These are phyloP conservation scores for Tremella fuciformis DNA, from an alignment of 768 basidiomycete species.

Conservation along the genomic window DNA sequence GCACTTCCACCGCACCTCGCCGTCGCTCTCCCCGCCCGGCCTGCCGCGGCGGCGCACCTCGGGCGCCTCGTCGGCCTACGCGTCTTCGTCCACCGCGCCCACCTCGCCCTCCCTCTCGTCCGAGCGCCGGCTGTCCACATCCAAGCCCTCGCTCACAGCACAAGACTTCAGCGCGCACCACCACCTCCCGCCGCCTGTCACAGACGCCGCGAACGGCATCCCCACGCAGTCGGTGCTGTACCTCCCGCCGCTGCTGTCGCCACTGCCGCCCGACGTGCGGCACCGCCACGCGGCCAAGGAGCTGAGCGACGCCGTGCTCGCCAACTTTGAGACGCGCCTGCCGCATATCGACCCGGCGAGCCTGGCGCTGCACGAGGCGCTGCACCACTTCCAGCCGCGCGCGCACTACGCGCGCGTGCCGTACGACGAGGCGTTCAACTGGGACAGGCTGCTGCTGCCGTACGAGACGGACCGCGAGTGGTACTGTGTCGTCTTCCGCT, in stretches of 20 bases:
- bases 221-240: conserved; percentile 60
- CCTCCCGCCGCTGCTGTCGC: conserved; percentile 79
- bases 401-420: conserved; percentile 63
- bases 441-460: conserved; percentile 67
- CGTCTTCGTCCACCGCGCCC: neutral
- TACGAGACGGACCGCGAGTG: conserved; percentile 29
- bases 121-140: neutral
- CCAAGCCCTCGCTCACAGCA: neutral
- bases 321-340: conserved; percentile 69
- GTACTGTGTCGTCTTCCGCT: conserved; percentile 87
- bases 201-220: neutral
- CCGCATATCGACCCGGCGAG: conserved; percentile 84
- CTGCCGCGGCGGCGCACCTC: too few species aligned
- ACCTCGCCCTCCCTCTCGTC: neutral
- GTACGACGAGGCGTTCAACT: conserved; percentile 84
- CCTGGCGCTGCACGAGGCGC: conserved; percentile 76
- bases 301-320: conserved; percentile 16
- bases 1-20: too few species aligned
- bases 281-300: conserved; percentile 6
- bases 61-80: too few species aligned
- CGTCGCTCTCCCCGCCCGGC: too few species aligned
- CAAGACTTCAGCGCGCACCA: conserved; percentile 27
- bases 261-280: conserved; percentile 52
- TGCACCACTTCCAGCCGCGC: conserved; percentile 70
- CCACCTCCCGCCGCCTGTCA: conserved; percentile 28